Conservation (phyloP, 164 flowering plant species). For the Annona cherimola region DNA sequence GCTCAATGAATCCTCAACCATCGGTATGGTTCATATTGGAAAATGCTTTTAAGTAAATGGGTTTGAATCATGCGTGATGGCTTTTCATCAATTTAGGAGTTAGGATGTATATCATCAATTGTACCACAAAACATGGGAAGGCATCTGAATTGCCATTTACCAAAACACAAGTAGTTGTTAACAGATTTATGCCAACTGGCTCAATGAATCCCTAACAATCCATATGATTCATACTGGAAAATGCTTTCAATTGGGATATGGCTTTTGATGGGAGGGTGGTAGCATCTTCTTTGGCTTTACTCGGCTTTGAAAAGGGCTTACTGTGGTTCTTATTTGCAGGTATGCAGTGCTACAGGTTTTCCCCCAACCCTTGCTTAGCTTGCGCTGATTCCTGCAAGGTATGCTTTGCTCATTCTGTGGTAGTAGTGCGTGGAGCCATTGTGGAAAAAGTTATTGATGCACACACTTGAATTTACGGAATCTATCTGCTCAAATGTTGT, state of each 20-base stretch:
- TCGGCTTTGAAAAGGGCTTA: slow-evolving; percentile 80
- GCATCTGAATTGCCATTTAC: too few species aligned
- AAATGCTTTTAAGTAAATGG: too few species aligned
- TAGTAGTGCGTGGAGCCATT: neutral
- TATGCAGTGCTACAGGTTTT: slow-evolving; percentile 64
- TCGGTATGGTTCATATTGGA: too few species aligned
- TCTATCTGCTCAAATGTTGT: neutral
- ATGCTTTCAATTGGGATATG: slow-evolving; percentile 22
- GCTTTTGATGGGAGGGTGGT: slow-evolving; percentile 37
- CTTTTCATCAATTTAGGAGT: too few species aligned
- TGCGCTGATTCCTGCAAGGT: slow-evolving; percentile 95
- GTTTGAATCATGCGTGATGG: too few species aligned
- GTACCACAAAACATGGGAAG: too few species aligned
- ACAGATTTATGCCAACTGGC: too few species aligned
- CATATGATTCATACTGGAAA: too few species aligned
- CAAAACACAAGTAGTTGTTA: too few species aligned
- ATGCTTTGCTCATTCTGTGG: slow-evolving; percentile 1
- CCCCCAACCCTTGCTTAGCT: slow-evolving; percentile 67
- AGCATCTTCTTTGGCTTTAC: slow-evolving; percentile 61
- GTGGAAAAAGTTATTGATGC: neutral
- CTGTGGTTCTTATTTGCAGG: slow-evolving; percentile 64
- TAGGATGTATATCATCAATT: too few species aligned
- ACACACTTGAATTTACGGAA: neutral
- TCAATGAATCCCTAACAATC: too few species aligned
- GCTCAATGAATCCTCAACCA: too few species aligned